phyloP scores from a whole-genome alignment of 2,329 filamentous ascomycete species.

The Scopulariopsis brevicaulis region DNA sequence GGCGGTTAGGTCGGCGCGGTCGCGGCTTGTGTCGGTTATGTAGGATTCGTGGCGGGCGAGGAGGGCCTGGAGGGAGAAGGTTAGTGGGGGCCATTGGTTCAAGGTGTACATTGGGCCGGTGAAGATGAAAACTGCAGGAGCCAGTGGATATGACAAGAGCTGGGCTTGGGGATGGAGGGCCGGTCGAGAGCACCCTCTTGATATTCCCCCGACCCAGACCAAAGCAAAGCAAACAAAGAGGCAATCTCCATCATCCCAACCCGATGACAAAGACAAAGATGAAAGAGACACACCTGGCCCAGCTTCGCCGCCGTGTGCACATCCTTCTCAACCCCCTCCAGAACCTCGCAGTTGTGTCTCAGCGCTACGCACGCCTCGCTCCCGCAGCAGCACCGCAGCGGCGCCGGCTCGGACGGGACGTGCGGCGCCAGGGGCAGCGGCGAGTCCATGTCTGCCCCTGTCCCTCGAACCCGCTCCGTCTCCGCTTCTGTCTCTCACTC shows the following conservation, averaged over 20 bases:
- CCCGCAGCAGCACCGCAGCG: constrained; percentile 73
- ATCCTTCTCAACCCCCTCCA: constrained; percentile 78
- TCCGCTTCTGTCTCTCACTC: background rate
- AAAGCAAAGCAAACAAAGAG: too few species aligned
- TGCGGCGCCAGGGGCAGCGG: background rate
- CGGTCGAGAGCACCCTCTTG: too few species aligned
- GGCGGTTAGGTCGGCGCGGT: constrained; percentile 59
- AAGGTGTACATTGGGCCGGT: background rate
- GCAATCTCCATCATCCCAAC: background rate
- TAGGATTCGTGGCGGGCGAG: constrained; percentile 88
- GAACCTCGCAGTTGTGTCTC: constrained; percentile 64
- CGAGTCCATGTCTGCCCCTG: background rate
- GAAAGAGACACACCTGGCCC: constrained; percentile 65
- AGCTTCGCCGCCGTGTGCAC: constrained; percentile 76
- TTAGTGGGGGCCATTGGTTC: constrained; percentile 39
- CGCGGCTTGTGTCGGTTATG: constrained; percentile 82
- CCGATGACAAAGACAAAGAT: background rate
- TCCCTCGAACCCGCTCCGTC: background rate
- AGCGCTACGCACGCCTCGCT: constrained; percentile 68
- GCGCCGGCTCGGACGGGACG: constrained; percentile 12
- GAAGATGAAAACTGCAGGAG: too few species aligned
- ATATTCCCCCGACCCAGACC: too few species aligned
- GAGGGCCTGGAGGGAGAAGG: constrained; percentile 69
- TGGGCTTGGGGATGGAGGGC: too few species aligned
- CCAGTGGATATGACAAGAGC: too few species aligned